Conservation (phyloP, 352 stramenopile species). For the Aphanomyces stellatus region DNA sequence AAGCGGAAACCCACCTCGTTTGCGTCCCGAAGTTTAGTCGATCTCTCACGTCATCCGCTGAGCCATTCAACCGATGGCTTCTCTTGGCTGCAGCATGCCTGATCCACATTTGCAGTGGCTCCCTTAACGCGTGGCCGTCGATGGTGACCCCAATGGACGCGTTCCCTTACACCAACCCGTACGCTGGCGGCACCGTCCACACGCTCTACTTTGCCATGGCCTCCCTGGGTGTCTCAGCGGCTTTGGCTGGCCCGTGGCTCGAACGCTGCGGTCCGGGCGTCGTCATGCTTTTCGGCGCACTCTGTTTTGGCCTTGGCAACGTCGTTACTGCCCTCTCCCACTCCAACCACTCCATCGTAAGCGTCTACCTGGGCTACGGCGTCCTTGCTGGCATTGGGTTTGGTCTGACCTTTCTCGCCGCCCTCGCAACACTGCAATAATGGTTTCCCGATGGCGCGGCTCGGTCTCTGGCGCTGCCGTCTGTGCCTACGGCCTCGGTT, state of each 20-base stretch:
- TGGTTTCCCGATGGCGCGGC: slow-evolving; percentile 67
- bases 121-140: slow-evolving; percentile 61
- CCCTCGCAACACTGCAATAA: slow-evolving; percentile 51
- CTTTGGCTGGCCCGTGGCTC: slow-evolving; percentile 45
- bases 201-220: slow-evolving; percentile 58
- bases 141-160: slow-evolving; percentile 57
- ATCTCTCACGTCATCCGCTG: slow-evolving; percentile 29
- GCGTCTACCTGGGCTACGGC: slow-evolving; percentile 61
- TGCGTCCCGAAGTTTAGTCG: slow-evolving; percentile 36
- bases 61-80: slow-evolving; percentile 56
- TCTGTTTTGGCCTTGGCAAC: slow-evolving; percentile 40
- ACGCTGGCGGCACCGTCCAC: slow-evolving; percentile 43
- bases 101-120: slow-evolving; percentile 60
- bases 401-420: slow-evolving; percentile 55
- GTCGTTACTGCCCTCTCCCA: slow-evolving; percentile 43
- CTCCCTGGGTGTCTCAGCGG: slow-evolving; percentile 41
- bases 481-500: slow-evolving; percentile 41
- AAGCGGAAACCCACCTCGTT: slow-evolving; percentile 43
- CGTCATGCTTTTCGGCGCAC: slow-evolving; percentile 37
- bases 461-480: slow-evolving; percentile 53
- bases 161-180: slow-evolving; percentile 33
- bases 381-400: slow-evolving; percentile 50
- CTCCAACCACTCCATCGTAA: slow-evolving; percentile 41
- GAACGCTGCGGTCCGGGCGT: slow-evolving; percentile 41
- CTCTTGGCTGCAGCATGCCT: slow-evolving; percentile 50